A percentile compares a stretch with the other conserved stretches of the same genome.
These are phyloP conservation scores for Colletotrichum paranaense DNA, from an alignment of 2,329 filamentous ascomycete genomes.

Conservation along the genomic window DNA sequence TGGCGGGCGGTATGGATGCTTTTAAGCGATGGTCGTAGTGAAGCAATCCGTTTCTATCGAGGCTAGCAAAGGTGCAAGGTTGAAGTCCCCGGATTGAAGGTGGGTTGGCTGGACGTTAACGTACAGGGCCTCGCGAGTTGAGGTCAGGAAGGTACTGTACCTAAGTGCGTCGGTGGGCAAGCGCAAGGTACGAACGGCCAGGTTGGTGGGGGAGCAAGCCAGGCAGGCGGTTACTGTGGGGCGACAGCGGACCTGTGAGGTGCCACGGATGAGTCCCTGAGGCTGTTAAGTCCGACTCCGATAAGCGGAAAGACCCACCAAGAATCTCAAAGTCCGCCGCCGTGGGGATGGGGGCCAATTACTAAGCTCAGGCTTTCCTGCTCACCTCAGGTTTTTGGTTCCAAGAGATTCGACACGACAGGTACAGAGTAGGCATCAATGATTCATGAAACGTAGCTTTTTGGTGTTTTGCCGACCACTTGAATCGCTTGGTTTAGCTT, in stretches of 20 bases:
- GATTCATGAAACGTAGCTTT: not conserved
- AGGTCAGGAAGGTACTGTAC: not conserved
- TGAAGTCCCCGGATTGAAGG: not conserved
- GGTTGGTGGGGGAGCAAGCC: conserved; percentile 14
- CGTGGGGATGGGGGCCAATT: conserved; percentile 1
- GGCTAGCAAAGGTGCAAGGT: not conserved
- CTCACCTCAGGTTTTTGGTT: not conserved
- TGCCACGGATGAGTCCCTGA: not conserved
- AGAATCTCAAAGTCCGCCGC: conserved; percentile 24
- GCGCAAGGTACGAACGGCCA: not conserved
- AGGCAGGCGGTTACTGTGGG: conserved; percentile 16
- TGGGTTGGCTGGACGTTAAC: conserved; percentile 11
- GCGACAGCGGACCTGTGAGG: not conserved
- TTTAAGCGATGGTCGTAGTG: not conserved
- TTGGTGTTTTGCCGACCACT: not conserved
- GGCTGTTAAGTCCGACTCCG: conserved; percentile 27
- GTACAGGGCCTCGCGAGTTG: conserved; percentile 7
- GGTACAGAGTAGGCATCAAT: not conserved
- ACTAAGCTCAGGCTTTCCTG: conserved; percentile 12
- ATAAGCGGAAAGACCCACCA: conserved; percentile 14
- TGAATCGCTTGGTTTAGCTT: not conserved
- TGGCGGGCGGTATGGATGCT: conserved; percentile 31
- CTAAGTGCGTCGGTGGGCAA: not conserved
- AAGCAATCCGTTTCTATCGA: not conserved
- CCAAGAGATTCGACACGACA: not conserved